Evolutionary conservation across 306 rosid species (phyloP).

Genomic region (Senna tora): DNA sequence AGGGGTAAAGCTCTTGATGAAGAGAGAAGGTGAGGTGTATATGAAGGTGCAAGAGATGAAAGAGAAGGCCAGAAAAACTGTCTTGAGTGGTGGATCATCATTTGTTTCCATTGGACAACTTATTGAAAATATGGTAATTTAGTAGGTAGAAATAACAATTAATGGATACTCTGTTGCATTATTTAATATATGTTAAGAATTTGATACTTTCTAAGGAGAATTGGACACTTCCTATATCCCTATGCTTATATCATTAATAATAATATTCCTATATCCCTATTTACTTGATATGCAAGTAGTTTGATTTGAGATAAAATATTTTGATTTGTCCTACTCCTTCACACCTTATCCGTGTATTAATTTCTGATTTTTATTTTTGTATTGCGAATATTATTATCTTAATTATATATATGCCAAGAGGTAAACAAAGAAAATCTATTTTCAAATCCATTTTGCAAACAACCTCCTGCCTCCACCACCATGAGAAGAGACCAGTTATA

Average conservation of each 20-base stretch:
- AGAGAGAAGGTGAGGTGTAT: slow-evolving; percentile 31
- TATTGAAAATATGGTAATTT: slow-evolving; percentile 32
- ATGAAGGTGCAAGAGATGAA: slow-evolving; percentile 53
- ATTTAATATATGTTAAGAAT: no score
- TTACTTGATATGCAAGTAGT: no score
- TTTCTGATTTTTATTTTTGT: neutral
- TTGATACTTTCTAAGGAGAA: no score
- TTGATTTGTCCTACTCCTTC: no score
- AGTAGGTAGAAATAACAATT: no score
- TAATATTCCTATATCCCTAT: no score
- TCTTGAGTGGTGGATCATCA: slow-evolving; percentile 50
- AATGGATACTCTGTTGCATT: no score
- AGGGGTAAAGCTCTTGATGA: slow-evolving; percentile 49
- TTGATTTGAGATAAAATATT: no score
- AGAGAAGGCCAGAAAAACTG: slow-evolving; percentile 46
- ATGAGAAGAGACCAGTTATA: neutral
- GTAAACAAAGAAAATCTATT: neutral
- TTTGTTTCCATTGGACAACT: slow-evolving; percentile 33
- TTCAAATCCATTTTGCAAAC: no score
- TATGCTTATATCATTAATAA: no score
- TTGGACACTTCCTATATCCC: no score
- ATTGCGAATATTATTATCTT: neutral
- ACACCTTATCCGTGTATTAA: neutral
- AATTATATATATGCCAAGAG: neutral
- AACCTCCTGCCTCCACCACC: no score